Evolutionary conservation across 2,329 filamentous ascomycete species (phyloP).

Genomic region (Sporothrix phasma): DNA sequence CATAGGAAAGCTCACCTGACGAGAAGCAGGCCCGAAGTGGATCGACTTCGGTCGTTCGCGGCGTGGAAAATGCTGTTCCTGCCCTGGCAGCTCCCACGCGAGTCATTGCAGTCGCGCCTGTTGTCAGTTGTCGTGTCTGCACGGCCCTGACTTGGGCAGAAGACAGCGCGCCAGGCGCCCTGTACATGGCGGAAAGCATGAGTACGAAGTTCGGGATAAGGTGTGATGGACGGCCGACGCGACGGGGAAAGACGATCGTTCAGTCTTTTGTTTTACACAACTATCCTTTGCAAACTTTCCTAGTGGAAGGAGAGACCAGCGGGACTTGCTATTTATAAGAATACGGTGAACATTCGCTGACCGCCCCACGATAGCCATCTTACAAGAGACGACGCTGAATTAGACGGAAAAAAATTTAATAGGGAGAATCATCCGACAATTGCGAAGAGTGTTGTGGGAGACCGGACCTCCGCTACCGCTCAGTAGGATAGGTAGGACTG

Average conservation of each 20-base stretch:
- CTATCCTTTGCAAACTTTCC: neutral
- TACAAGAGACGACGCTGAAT: neutral
- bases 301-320: neutral
- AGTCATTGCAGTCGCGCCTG: neutral
- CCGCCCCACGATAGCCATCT: slow-evolving; percentile 8
- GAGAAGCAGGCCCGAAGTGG: slow-evolving; percentile 18
- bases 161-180: slow-evolving; percentile 6
- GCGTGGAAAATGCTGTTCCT: slow-evolving; percentile 6
- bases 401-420: neutral
- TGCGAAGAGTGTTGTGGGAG: neutral
- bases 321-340: slow-evolving; percentile 8
- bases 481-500: neutral
- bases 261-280: neutral
- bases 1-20: slow-evolving; percentile 16
- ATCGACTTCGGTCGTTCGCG: slow-evolving; percentile 13
- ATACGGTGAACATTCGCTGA: slow-evolving; percentile 3
- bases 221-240: neutral
- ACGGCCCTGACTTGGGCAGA: neutral
- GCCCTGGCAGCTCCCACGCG: neutral
- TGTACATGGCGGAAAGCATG: slow-evolving; percentile 10
- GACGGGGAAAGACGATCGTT: neutral
- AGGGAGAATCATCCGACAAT: neutral
- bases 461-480: slow-evolving; percentile 6
- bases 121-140: neutral
- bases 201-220: neutral